phyloP scores from a whole-genome alignment of 148 eudicot species.

The Spergularia bocconei region DNA sequence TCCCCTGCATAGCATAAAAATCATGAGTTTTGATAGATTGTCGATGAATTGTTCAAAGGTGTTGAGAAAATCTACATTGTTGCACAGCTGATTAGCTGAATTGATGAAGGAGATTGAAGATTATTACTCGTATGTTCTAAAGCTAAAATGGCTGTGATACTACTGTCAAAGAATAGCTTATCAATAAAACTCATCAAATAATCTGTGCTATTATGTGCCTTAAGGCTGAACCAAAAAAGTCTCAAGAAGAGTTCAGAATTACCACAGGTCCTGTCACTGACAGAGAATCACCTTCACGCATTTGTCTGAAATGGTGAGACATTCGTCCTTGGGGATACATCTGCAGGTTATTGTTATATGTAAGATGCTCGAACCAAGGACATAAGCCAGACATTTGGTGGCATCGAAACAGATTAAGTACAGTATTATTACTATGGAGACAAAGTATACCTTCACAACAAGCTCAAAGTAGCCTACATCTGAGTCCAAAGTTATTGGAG shows the following conservation, averaged over 20 bases:
- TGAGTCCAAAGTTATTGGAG: constrained; percentile 42
- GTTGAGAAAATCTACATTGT: too few relatives aligned
- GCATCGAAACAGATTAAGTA: not conserved
- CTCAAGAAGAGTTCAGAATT: not conserved
- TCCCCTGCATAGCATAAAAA: constrained; percentile 31
- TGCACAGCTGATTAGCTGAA: too few relatives aligned
- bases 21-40: not conserved
- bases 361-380: not conserved
- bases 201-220: too few relatives aligned
- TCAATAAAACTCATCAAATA: too few relatives aligned
- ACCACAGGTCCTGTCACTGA: constrained; percentile 51
- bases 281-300: constrained; percentile 41
- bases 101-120: too few relatives aligned
- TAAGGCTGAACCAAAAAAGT: not conserved
- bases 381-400: not conserved
- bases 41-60: too few relatives aligned
- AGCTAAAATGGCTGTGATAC: too few relatives aligned
- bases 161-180: too few relatives aligned
- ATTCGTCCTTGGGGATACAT: constrained; percentile 47
- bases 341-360: constrained; percentile 12
- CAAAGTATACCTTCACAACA: constrained; percentile 33
- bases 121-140: not conserved
- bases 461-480: constrained; percentile 40
- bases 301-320: constrained; percentile 53
- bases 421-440: too few relatives aligned